phyloP scores from a whole-genome alignment of 1,139 yeast species.

The Yamadazyma jaroonii region DNA sequence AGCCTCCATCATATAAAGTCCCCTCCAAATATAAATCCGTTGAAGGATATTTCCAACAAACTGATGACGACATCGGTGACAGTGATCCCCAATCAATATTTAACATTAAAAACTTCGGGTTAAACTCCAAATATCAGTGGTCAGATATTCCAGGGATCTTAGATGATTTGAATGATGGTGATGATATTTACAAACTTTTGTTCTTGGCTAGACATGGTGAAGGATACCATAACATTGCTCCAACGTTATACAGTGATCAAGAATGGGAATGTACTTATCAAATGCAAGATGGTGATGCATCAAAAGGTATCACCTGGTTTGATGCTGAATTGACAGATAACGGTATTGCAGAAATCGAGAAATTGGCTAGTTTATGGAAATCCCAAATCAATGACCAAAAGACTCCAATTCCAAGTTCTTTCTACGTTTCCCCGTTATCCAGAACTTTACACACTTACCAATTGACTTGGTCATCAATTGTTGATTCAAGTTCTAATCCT shows the following conservation, averaged over 20 bases:
- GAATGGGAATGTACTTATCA: slow-evolving; percentile 38
- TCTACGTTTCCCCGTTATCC: slow-evolving; percentile 34
- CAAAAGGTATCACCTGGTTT: slow-evolving; percentile 27
- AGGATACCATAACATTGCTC: slow-evolving; percentile 39
- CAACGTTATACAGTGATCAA: slow-evolving; percentile 12
- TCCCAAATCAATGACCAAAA: slow-evolving; percentile 15
- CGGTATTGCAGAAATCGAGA: slow-evolving; percentile 22
- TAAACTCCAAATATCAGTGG: slow-evolving; percentile 10
- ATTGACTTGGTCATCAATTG: slow-evolving; percentile 22
- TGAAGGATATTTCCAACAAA: slow-evolving; percentile 5
- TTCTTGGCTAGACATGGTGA: slow-evolving; percentile 42
- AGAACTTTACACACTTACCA: slow-evolving; percentile 35
- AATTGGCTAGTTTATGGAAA: slow-evolving; percentile 19
- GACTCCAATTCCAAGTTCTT: slow-evolving; percentile 27
- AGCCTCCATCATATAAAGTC: background rate
- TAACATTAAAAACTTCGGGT: slow-evolving; percentile 5
- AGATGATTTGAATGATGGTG: slow-evolving; percentile 11
- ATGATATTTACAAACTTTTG: slow-evolving; percentile 24
- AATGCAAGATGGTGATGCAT: slow-evolving; percentile 26
- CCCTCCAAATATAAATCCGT: slow-evolving; percentile 4
- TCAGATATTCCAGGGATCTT: slow-evolving; percentile 11
- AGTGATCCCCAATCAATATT: slow-evolving; percentile 3
- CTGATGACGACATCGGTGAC: slow-evolving; percentile 2
- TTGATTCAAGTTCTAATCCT: slow-evolving; percentile 13
- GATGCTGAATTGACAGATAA: slow-evolving; percentile 34